Base-by-base conservation (phyloP, 345 rosid genomes). In the Anacardium occidentale region DNA sequence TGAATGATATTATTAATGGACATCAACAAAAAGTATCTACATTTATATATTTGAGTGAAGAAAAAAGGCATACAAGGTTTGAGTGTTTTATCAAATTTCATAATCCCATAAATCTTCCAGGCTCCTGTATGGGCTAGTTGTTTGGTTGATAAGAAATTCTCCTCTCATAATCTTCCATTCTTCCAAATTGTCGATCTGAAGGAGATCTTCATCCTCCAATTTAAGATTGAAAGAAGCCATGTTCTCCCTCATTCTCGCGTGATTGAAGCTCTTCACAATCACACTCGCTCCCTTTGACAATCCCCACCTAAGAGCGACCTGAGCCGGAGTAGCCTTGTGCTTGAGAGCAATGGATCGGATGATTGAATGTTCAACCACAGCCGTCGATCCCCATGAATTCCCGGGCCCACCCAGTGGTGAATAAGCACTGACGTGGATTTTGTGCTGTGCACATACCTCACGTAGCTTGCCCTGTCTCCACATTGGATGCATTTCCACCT, bases 401-500 rank as follows among this genome's bases (percentile, higher is more conserved):
- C 97, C 97, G 25, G 97, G 98, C 44, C 85, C 96, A 58, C 96
- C 97, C 1, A 89, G 84, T 1, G 97, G 96, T 37, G 97, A 89
- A 70, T 93, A 93, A 24, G 96, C 97, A 74, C 98, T 91, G 4
- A 91, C 87, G 66, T 89, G 96, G 75, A 91, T 87, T 21, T 82
- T 84, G 77, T 82, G 64, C 25, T 88, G 86, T 14, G 69, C 79
- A 60, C 98, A 93, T 10, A 82, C 84, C 64, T 83, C 77, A 48
- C 98, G 72, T 21, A 93, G 88, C 81, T 82, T 88, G 64, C 75
- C 75, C 82, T 91, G 97, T 80, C 88, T 88, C 98, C 98, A 91
- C 86, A 83, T 79, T 11, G 97, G 97, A 80, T 93, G 98, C 98
- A 91, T 93, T 79, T 93, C 98, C 81, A 91, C 97, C 98, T 92